Percentiles rank a stretch among this genome's conserved stretches.
Evolutionary conservation across 2,329 filamentous ascomycete genomes (phyloP).

Genomic region (Paradendryphiella salina): DNA sequence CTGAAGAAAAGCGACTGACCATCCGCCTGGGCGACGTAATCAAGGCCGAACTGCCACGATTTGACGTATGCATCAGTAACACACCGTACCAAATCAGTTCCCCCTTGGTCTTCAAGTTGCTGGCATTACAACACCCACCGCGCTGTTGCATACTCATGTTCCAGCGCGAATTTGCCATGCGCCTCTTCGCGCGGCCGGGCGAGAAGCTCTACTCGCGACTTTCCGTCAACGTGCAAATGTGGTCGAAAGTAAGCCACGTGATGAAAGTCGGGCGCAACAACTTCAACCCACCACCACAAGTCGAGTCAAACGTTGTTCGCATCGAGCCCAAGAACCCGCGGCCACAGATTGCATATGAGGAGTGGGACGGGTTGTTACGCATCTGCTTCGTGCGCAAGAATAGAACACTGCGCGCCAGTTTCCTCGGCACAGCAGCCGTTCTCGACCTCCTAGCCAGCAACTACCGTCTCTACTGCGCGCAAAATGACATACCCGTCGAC

Average conservation of each 20-base stretch:
- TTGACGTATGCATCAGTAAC: slow-evolving; percentile 80
- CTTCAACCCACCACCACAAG: slow-evolving; percentile 91
- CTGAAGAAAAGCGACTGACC: slow-evolving; percentile 75
- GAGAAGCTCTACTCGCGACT: slow-evolving; percentile 90
- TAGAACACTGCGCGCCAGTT: slow-evolving; percentile 80
- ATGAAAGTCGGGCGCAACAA: slow-evolving; percentile 97
- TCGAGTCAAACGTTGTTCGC: slow-evolving; percentile 87
- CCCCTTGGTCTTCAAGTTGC: slow-evolving; percentile 87
- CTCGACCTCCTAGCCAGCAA: slow-evolving; percentile 83
- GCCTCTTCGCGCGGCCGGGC: slow-evolving; percentile 83
- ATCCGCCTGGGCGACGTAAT: slow-evolving; percentile 91
- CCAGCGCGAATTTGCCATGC: slow-evolving; percentile 90
- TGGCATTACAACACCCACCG: slow-evolving; percentile 79
- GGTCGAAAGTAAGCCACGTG: slow-evolving; percentile 70
- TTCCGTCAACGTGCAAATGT: slow-evolving; percentile 92
- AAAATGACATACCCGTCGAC: slow-evolving; percentile 78
- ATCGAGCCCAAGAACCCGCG: slow-evolving; percentile 85
- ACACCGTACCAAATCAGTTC: slow-evolving; percentile 82
- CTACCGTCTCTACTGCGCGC: slow-evolving; percentile 86
- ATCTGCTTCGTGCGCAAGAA: slow-evolving; percentile 88
- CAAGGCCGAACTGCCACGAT: slow-evolving; percentile 76
- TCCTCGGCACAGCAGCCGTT: slow-evolving; percentile 78
- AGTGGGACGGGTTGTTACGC: slow-evolving; percentile 88
- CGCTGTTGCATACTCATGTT: slow-evolving; percentile 91
- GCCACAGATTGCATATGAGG: slow-evolving; percentile 88